phyloP scores from a whole-genome alignment of 768 basidiomycete genomes.

The Tricholomella constricta region DNA sequence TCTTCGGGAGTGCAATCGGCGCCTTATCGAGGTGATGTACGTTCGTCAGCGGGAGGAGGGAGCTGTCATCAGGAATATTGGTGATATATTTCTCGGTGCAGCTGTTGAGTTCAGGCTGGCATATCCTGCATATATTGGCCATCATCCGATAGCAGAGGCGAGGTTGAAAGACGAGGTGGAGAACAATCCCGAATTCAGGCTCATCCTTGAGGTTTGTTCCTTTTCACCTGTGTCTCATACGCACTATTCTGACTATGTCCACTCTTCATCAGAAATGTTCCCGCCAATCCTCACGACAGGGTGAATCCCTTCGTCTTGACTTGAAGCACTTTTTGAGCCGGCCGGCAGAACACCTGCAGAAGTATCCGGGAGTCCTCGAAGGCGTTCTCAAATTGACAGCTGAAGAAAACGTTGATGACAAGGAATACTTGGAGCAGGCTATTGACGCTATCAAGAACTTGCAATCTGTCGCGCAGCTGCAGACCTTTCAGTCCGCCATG shows the following conservation, averaged over 20 bases:
- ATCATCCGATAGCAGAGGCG: slow-evolving; percentile 84
- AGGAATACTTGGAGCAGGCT: slow-evolving; percentile 81
- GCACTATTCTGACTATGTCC: background rate
- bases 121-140: slow-evolving; percentile 85
- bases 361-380: slow-evolving; percentile 83
- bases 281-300: slow-evolving; percentile 37
- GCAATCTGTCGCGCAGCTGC: slow-evolving; percentile 77
- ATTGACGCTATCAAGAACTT: slow-evolving; percentile 82
- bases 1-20: slow-evolving; percentile 79
- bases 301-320: slow-evolving; percentile 51
- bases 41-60: slow-evolving; percentile 86
- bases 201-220: slow-evolving; percentile 79
- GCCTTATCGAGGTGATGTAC: slow-evolving; percentile 83
- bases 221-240: background rate
- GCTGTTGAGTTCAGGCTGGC: slow-evolving; percentile 86
- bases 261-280: slow-evolving; percentile 44
- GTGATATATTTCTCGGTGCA: slow-evolving; percentile 85
- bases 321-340: slow-evolving; percentile 79
- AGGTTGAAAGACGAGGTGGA: slow-evolving; percentile 86
- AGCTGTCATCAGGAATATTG: slow-evolving; percentile 81
- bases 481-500: slow-evolving; percentile 91
- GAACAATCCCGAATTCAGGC: slow-evolving; percentile 73
- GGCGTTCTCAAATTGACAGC: slow-evolving; percentile 85
- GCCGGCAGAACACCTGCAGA: slow-evolving; percentile 80
- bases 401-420: slow-evolving; percentile 71